Conservation (phyloP, 2,329 filamentous ascomycete genomes). For the Colletotrichum coccodes region DNA sequence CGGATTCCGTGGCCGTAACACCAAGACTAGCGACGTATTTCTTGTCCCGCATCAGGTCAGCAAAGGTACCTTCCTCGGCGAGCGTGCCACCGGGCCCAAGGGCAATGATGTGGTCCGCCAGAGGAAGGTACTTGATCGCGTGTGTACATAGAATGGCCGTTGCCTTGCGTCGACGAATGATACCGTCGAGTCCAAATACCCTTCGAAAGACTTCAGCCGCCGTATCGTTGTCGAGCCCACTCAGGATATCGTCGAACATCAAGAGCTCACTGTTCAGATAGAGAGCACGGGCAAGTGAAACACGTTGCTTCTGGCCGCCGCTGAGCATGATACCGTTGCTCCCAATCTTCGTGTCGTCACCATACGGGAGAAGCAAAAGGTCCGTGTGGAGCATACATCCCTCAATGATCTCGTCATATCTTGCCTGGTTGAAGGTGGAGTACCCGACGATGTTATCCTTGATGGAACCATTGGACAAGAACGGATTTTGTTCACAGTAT, state of each 20-base stretch:
- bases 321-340: conserved; percentile 46
- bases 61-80: conserved; percentile 52
- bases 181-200: conserved; percentile 42
- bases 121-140: conserved; percentile 42
- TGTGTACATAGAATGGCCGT: conserved; percentile 40
- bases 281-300: conserved; percentile 39
- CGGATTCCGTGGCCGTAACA: conserved; percentile 34
- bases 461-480: conserved; percentile 36
- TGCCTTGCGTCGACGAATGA: conserved; percentile 32
- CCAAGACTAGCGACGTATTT: conserved; percentile 45
- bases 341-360: conserved; percentile 43
- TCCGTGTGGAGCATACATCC: conserved; percentile 35
- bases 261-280: conserved; percentile 38
- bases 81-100: conserved; percentile 52
- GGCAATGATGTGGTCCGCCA: conserved; percentile 58
- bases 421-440: conserved; percentile 31
- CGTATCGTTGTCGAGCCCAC: conserved; percentile 45
- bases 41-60: conserved; percentile 42
- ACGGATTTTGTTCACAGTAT: conserved; percentile 46
- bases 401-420: conserved; percentile 36
- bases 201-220: conserved; percentile 47
- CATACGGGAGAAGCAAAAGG: conserved; percentile 39
- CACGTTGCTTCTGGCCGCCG: conserved; percentile 45
- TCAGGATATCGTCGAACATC: conserved; percentile 46
- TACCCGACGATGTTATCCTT: conserved; percentile 38